Evolutionary conservation across 2,329 filamentous ascomycete genomes (phyloP).

Genomic region (Fusarium xylarioides): DNA sequence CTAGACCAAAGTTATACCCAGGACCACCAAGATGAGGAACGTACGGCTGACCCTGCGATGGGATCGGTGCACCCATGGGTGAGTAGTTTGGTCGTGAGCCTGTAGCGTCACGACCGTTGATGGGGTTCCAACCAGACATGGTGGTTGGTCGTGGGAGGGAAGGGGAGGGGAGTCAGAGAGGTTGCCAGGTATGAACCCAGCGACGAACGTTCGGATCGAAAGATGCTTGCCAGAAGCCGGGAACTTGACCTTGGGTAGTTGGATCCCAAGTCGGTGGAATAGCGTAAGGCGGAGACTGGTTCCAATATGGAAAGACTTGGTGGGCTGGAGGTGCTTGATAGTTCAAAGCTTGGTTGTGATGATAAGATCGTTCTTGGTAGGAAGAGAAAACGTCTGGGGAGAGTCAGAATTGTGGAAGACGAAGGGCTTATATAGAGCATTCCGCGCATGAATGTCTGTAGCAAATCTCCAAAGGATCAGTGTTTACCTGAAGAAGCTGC

Average conservation of each 20-base stretch:
- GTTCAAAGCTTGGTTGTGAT: not conserved
- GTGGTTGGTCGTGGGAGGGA: not conserved
- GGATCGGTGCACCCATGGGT: constrained; percentile 47
- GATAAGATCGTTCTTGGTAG: not conserved
- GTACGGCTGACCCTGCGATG: constrained; percentile 50
- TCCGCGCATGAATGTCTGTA: constrained; percentile 1
- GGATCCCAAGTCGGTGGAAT: constrained; percentile 43
- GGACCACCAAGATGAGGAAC: constrained; percentile 51
- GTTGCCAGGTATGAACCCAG: constrained; percentile 52
- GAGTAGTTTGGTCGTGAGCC: constrained; percentile 46
- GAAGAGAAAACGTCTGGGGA: constrained; percentile 23
- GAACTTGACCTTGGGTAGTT: constrained; percentile 42
- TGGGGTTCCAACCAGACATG: constrained; percentile 54
- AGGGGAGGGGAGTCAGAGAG: constrained; percentile 29
- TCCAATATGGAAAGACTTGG: constrained; percentile 13
- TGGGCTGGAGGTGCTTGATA: not conserved
- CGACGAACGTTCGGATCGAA: constrained; percentile 43
- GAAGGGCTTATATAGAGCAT: constrained; percentile 18
- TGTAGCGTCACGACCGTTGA: constrained; percentile 50
- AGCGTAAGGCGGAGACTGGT: constrained; percentile 1
- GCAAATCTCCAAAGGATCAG: not conserved
- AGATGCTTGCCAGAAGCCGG: constrained; percentile 49
- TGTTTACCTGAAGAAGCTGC: constrained; percentile 33
- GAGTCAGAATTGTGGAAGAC: constrained; percentile 8
- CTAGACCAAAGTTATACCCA: constrained; percentile 45